Base-by-base conservation (phyloP, 108 stramenopile genomes). In the Cafeteria roenbergensis region DNA sequence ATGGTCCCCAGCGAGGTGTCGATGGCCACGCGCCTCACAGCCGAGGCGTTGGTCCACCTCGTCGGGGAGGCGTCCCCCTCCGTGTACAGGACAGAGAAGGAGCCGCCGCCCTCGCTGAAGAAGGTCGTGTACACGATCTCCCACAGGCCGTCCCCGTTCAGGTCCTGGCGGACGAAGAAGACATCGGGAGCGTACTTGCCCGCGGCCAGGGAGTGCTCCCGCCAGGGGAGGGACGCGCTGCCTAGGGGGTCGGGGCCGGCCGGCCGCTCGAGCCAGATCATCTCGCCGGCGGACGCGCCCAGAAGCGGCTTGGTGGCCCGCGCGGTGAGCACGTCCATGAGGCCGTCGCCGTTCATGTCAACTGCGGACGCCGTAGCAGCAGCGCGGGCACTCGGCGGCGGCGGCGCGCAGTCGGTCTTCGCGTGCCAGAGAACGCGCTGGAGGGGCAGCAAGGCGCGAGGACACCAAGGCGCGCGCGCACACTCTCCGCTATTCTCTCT, bases 231-330 rank as follows among this genome's bases (percentile, higher is more conserved):
- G 2, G 52, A 53, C 1, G 52, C 2, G 52, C 17, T 21, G 52
- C 17, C 21, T 12, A 48, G 42, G 42, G 42, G 42, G 42, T 6
- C 6, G 63, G 24, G 0, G 27, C 71, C 70, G 8, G 28, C 34
- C 36, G 73, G 73, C 70, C 56, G 71, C 70, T 66, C 66, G 17
- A 77, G 68, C 42, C 72, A 69, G 22, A 77, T 64, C 28, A 77
- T 38, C 76, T 77, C 76, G 4, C 73, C 76, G 38, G 52, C 62
- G 24, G 48, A 64, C 14, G 27, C 35, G 20, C 73, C 76, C 53
- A 77, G 71, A 21, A 77, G 42, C 21, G 76, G 76, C 64, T 77
- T 77, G 57, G 28, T 42, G 25, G 66, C 76, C 34, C 76, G 37
- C 35, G 76, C 76, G 0, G 73, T 71, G 14, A 77, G 73, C 3